Conservation (phyloP, 176 grass and related monocot species). For the Themeda triandra region DNA sequence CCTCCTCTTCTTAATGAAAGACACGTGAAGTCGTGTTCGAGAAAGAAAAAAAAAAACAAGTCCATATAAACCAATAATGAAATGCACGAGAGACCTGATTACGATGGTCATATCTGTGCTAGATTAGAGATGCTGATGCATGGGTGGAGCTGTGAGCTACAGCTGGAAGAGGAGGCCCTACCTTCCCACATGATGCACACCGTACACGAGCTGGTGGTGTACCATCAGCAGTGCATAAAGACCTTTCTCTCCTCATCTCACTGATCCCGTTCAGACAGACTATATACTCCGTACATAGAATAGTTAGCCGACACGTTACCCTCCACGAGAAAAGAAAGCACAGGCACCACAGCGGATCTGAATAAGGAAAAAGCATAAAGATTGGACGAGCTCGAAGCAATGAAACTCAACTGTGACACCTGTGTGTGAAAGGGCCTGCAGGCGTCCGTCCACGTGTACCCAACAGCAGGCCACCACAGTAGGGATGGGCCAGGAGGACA, state of each 20-base stretch:
- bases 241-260: not conserved
- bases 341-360: not conserved
- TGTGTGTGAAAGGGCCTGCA: not conserved
- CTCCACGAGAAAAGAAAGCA: not conserved
- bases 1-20: too few relatives aligned
- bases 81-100: too few relatives aligned
- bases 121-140: too few relatives aligned
- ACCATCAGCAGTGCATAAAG: not conserved
- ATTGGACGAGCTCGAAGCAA: not conserved
- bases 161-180: not conserved
- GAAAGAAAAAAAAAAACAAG: too few relatives aligned
- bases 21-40: too few relatives aligned
- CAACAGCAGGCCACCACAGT: not conserved
- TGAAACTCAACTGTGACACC: not conserved
- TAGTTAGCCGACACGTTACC: not conserved
- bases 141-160: not conserved
- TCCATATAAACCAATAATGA: too few relatives aligned
- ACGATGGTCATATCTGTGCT: too few relatives aligned
- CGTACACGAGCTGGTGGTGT: not conserved
- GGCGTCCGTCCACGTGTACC: slow-evolving; percentile 4
- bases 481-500: too few relatives aligned
- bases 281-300: too few relatives aligned
- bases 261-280: not conserved
- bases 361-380: not conserved
- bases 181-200: not conserved